A percentile compares a stretch with the other conserved stretches of the same genome.
Conservation (phyloP, 2,329 filamentous ascomycete genomes). For the Pseudogymnoascus pannorum region DNA sequence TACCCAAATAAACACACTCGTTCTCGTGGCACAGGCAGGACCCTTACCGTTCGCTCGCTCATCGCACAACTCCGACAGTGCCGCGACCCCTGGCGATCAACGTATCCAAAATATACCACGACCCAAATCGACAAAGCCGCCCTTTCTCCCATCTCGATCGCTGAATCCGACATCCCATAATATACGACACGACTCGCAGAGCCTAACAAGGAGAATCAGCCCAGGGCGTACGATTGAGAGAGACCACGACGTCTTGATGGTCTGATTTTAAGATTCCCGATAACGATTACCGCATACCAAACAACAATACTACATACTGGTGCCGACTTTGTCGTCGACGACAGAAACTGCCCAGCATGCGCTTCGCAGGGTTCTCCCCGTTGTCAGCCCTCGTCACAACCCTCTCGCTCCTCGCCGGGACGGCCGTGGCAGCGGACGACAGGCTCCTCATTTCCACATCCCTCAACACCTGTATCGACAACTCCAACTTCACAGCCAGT, state of each 20-base stretch:
- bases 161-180: neutral
- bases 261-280: slow-evolving; percentile 1
- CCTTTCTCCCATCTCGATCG: neutral
- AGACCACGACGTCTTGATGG: neutral
- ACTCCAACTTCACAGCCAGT: slow-evolving; percentile 80
- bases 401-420: neutral
- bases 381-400: slow-evolving; percentile 10
- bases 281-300: neutral
- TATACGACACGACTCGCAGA: neutral
- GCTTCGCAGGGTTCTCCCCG: slow-evolving; percentile 2
- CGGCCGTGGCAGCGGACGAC: slow-evolving; percentile 48
- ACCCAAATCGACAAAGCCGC: too few species aligned
- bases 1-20: neutral
- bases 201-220: neutral
- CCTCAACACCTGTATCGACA: slow-evolving; percentile 74
- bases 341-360: slow-evolving; percentile 3
- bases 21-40: neutral
- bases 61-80: neutral
- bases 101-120: neutral
- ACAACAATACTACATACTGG: neutral
- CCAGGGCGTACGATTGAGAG: neutral
- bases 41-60: neutral
- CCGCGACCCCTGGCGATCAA: neutral
- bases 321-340: neutral
- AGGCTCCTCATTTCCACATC: slow-evolving; percentile 73